Percentiles rank a stretch among this genome's conserved stretches.
phyloP scores from a whole-genome alignment of 345 rosid species.

The Boechera divaricarpa region DNA sequence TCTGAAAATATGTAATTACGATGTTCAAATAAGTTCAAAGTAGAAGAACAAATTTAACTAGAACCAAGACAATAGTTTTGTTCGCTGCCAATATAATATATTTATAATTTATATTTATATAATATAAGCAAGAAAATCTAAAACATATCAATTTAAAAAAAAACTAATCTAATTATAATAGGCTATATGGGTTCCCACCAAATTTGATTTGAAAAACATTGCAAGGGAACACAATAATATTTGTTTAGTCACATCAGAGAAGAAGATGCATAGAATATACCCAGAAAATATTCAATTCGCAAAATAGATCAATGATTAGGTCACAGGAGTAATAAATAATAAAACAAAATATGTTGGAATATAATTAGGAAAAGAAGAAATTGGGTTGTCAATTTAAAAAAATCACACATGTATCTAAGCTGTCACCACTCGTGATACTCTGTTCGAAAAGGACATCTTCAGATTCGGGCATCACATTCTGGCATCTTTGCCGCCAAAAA shows the following conservation, averaged over 20 bases:
- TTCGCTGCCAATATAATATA: background rate
- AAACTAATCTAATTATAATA: background rate
- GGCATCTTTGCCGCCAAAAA: constrained; percentile 46
- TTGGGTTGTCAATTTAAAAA: constrained; percentile 26
- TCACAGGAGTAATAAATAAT: constrained; percentile 33
- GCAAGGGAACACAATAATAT: constrained; percentile 7
- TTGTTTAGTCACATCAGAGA: constrained; percentile 18
- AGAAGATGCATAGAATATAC: constrained; percentile 42
- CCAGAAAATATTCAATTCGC: constrained; percentile 16
- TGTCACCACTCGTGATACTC: constrained; percentile 38
- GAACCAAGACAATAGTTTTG: background rate
- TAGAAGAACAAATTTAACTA: background rate
- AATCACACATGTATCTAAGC: constrained; percentile 41
- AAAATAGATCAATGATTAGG: constrained; percentile 32
- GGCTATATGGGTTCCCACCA: constrained; percentile 24
- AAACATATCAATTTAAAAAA: background rate
- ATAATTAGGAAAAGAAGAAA: background rate
- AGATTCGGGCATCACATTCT: constrained; percentile 43
- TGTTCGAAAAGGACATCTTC: constrained; percentile 38
- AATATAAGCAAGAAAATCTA: too few relatives aligned
- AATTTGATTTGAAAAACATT: constrained; percentile 17
- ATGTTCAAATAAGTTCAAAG: background rate
- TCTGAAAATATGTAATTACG: background rate
- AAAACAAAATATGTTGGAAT: background rate
- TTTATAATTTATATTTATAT: background rate